Base-by-base conservation (phyloP, 176 grass and related monocot species). In the Zea luxurians region DNA sequence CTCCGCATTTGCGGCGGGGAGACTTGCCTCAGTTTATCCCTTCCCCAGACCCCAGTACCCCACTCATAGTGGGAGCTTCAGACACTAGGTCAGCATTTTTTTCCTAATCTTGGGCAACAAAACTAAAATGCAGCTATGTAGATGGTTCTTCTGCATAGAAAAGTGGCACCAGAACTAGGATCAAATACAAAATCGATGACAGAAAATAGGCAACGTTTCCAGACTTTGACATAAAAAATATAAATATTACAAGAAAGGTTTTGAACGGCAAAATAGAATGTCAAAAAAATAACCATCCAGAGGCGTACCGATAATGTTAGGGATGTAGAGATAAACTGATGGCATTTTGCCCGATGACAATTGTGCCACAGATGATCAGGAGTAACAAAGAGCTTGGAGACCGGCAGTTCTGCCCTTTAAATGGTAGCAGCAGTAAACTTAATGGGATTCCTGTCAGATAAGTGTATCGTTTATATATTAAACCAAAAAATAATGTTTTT, bases 281-380 rank as follows among this genome's bases (percentile, higher is more conserved):
- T 73, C 17, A 27, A 60, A 58, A 2, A 71, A 10, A 20, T 10
- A 38, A 65, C 12, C 13, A 13, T 74, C 44, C 15, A 47, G 70
- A 75, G 17, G n/a, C 7, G 13, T 75, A 88, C 93, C 93, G 65
- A 88, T 88, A 17, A 97, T 86, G 73, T 97, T 97, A 75, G 93
- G 93, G 64, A 97, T 92, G 87, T 97, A 97, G 47, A 97, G 83
- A 84, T 97, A 97, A 61, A 97, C 88, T n/a, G 93, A 90, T 0
- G 80, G 27, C n/a, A 37, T 75, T 65, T 71, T 80, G 11, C 76
- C 64, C 2, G 37, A 49, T 4, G 83, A 47, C 10, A 83, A 42
- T 59, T 67, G 82, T 67, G 85, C 77, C 27, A 27, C 27, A 57
- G 71, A 70, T 57, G 76, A 17, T 66, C 16, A 73, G 68, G 6